Evolutionary conservation across 192 early-diverging fungal species (phyloP), one percentile per base, ranked within the genome.

Genomic region (Rhizophlyctis rosea): DNA sequence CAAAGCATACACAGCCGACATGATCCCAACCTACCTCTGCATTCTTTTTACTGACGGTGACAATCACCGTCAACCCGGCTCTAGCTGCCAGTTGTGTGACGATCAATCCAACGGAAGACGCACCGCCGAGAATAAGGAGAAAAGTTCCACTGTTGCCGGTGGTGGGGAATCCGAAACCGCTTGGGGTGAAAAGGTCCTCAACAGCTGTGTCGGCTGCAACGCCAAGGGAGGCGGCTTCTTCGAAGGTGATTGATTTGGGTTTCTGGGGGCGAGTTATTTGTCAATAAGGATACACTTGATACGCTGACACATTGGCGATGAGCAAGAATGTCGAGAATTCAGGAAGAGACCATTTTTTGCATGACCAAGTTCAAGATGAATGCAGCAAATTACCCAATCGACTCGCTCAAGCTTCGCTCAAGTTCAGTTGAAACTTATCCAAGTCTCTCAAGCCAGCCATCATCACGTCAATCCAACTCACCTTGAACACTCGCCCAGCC

Each of bases 121-220:
- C 13, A 14, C 31, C 68, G 34, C 68, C 68, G 62, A 61, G 58
- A 7, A 70, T 36, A 3, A 70, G 65, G 65, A 0, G 49, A 57
- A 44, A 61, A 67, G 30, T 47, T 54, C 32, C 58, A 4, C 14
- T 27, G 16, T 30, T 67, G 7, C 33, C 21, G 3, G 65, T 57
- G 3, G 49, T 4, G 3, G 65, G 50, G 23, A 67, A 58, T 1
- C 34, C 23, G 21, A 67, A 34, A 7, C 50, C 63, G 11, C 14
- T 29, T 11, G 55, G 35, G 18, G 51, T 16, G 34, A 67, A 67
- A 3, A 60, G 23, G 28, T 24, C 58, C 4, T 30, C 29, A 21
- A 61, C 44, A 23, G 65, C 50, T 9, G 65, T 67, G 4, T 11
- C 11, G 0, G 61, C 16, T 3, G 29, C 65, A 28, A 3, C 25